phyloP scores from a whole-genome alignment of 179 eudicot species.

The Actinidia polygama region DNA sequence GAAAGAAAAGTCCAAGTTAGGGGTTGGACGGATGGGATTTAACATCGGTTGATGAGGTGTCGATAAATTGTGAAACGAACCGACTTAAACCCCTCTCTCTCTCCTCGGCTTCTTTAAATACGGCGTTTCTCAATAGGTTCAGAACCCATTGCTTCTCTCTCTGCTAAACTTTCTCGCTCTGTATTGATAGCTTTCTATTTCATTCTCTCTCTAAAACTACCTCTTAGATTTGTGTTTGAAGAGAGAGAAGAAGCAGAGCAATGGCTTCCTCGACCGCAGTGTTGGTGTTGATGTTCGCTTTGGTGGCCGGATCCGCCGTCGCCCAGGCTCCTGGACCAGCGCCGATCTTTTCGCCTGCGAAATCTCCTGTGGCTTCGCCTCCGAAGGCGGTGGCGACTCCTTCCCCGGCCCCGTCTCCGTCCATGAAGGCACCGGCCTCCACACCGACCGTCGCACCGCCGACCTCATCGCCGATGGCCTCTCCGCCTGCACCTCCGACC shows the following conservation, averaged over 20 bases:
- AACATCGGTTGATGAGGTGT: neutral
- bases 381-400: slow-evolving; percentile 30
- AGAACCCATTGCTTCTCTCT: neutral
- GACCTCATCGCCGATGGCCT: slow-evolving; percentile 15
- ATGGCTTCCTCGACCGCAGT: slow-evolving; percentile 45
- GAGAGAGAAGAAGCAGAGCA: slow-evolving; percentile 13
- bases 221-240: neutral
- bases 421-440: slow-evolving; percentile 21
- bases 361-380: slow-evolving; percentile 34
- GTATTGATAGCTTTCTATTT: neutral
- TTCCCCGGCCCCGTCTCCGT: slow-evolving; percentile 26
- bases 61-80: neutral
- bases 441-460: slow-evolving; percentile 34
- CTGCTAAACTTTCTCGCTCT: neutral
- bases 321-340: slow-evolving; percentile 56
- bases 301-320: slow-evolving; percentile 46
- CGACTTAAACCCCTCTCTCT: neutral
- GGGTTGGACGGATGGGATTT: neutral
- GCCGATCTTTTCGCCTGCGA: slow-evolving; percentile 39
- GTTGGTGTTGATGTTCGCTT: slow-evolving; percentile 29
- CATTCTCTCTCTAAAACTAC: neutral
- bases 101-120: neutral
- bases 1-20: neutral
- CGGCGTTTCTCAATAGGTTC: neutral
- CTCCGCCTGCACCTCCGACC: slow-evolving; percentile 31